Conservation (phyloP, 345 rosid species). For the Noccaea caerulescens region DNA sequence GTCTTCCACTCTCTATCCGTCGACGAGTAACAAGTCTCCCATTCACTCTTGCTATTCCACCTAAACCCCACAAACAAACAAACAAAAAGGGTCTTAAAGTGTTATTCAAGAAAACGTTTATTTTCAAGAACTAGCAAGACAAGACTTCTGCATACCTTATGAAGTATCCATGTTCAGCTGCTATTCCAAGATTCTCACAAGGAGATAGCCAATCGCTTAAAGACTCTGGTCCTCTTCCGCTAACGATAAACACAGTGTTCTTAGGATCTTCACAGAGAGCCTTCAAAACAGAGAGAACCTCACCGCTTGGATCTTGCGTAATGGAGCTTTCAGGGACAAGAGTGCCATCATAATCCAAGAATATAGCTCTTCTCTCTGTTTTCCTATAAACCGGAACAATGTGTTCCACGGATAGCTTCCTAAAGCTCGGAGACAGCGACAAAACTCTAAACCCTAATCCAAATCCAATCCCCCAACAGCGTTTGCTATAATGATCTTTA, state of each 20-base stretch:
- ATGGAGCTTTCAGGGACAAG: constrained; percentile 45
- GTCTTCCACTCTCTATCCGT: constrained; percentile 55
- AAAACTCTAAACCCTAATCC: constrained; percentile 49
- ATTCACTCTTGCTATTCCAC: constrained; percentile 50
- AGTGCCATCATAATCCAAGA: constrained; percentile 57
- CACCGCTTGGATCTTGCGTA: constrained; percentile 42
- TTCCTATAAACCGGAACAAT: constrained; percentile 44
- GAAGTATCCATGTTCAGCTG: constrained; percentile 55
- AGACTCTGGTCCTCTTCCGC: constrained; percentile 48
- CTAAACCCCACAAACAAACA: constrained; percentile 33
- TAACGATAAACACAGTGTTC: constrained; percentile 51
- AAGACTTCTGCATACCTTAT: constrained; percentile 39
- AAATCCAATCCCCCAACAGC: constrained; percentile 53
- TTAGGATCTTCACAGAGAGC: constrained; percentile 44
- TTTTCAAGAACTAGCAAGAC: background rate
- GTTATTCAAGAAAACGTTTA: background rate
- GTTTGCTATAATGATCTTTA: constrained; percentile 48
- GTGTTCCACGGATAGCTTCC: constrained; percentile 45
- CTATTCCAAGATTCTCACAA: constrained; percentile 52
- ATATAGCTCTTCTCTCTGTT: constrained; percentile 46
- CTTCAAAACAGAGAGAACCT: constrained; percentile 44
- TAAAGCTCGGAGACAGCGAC: constrained; percentile 50
- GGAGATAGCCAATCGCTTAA: constrained; percentile 47
- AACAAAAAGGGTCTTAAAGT: background rate
- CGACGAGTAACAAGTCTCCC: constrained; percentile 55